Evolutionary conservation across 148 eudicot species (phyloP).

Genomic region (Heliamphora exappendiculata): DNA sequence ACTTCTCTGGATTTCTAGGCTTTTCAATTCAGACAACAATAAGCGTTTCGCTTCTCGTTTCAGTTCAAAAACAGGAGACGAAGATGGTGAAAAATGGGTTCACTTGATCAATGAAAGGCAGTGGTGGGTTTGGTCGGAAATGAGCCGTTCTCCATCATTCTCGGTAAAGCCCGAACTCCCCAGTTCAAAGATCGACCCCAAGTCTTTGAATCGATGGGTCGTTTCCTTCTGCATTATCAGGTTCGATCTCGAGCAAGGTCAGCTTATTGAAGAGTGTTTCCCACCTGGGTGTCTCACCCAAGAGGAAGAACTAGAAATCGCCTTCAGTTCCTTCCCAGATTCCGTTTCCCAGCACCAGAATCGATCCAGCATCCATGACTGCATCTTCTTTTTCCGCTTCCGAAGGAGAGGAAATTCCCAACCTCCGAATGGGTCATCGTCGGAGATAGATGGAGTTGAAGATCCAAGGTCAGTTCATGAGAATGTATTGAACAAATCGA

Average conservation of each 20-base stretch:
- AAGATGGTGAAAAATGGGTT: neutral
- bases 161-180: slow-evolving; percentile 50
- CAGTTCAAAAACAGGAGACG: neutral
- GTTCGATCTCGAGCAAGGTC: slow-evolving; percentile 96
- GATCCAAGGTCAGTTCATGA: slow-evolving; percentile 13
- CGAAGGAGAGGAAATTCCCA: slow-evolving; percentile 33
- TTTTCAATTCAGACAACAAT: too few relatives aligned
- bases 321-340: slow-evolving; percentile 91
- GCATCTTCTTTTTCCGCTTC: slow-evolving; percentile 85
- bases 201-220: slow-evolving; percentile 62
- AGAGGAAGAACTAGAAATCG: slow-evolving; percentile 76
- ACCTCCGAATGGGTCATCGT: slow-evolving; percentile 18
- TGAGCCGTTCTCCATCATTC: slow-evolving; percentile 80
- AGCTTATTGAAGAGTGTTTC: slow-evolving; percentile 84
- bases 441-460: slow-evolving; percentile 42
- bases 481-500: slow-evolving; percentile 8
- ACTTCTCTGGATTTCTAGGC: too few relatives aligned
- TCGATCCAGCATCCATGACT: slow-evolving; percentile 80
- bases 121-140: slow-evolving; percentile 35
- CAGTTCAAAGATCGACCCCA: slow-evolving; percentile 43
- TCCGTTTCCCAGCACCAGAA: slow-evolving; percentile 87
- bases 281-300: slow-evolving; percentile 63
- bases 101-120: slow-evolving; percentile 15
- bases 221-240: slow-evolving; percentile 80
- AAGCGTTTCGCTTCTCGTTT: neutral